Conservation (phyloP, 2,329 filamentous ascomycete species). For the Triangularia verruculosa region DNA sequence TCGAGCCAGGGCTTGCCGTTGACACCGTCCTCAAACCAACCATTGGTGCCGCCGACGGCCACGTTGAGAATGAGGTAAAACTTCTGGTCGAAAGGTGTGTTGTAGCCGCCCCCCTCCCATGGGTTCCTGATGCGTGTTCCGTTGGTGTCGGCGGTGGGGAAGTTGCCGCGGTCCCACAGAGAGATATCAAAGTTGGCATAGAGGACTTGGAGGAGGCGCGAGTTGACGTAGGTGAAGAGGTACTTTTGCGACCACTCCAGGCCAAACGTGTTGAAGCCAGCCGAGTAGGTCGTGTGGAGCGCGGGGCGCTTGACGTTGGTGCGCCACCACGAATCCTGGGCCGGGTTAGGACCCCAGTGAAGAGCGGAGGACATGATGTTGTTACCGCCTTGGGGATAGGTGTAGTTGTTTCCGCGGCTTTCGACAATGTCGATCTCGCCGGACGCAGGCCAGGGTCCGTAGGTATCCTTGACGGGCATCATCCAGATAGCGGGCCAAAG, state of each 20-base stretch:
- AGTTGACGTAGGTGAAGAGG: slow-evolving; percentile 82
- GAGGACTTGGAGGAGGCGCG: slow-evolving; percentile 72
- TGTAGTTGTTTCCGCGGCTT: slow-evolving; percentile 77
- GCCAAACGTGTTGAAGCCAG: slow-evolving; percentile 71
- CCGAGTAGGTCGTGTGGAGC: slow-evolving; percentile 70
- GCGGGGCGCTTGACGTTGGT: slow-evolving; percentile 75
- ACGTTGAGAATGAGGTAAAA: slow-evolving; percentile 77
- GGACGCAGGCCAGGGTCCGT: slow-evolving; percentile 74
- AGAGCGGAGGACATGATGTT: slow-evolving; percentile 76
- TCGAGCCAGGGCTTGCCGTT: slow-evolving; percentile 79
- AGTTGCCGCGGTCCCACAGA: slow-evolving; percentile 67
- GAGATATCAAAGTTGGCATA: slow-evolving; percentile 71
- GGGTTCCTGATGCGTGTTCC: slow-evolving; percentile 62
- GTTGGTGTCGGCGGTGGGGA: slow-evolving; percentile 62
- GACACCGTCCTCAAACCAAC: slow-evolving; percentile 76
- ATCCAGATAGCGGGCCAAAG: slow-evolving; percentile 93
- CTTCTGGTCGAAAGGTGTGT: slow-evolving; percentile 71
- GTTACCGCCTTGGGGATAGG: slow-evolving; percentile 73
- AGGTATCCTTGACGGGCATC: slow-evolving; percentile 69
- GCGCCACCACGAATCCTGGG: slow-evolving; percentile 77
- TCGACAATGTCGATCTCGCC: slow-evolving; percentile 85
- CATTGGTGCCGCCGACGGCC: slow-evolving; percentile 74
- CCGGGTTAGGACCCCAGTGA: slow-evolving; percentile 74
- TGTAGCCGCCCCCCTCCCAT: slow-evolving; percentile 61
- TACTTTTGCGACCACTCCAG: slow-evolving; percentile 88